These are phyloP conservation scores for Porcisia hertigi DNA, from an alignment of 208 protist species.

Conservation along the genomic window DNA sequence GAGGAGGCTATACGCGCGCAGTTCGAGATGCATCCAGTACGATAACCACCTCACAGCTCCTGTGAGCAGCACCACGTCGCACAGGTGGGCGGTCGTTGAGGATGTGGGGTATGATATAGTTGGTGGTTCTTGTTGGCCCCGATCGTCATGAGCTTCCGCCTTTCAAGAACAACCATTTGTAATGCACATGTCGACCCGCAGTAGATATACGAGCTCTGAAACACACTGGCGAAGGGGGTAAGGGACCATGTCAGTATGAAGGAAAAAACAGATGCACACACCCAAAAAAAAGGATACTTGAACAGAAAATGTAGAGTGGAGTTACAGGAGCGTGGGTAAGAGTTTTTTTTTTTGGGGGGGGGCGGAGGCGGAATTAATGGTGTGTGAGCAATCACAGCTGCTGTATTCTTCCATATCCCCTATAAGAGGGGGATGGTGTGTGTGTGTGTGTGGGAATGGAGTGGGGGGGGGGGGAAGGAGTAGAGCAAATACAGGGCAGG, in stretches of 20 bases:
- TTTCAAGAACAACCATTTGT: constrained; percentile 10
- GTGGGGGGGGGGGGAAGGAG: neutral
- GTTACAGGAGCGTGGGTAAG: neutral
- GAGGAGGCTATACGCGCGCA: no score
- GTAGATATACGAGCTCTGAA: constrained; percentile 27
- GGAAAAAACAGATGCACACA: neutral
- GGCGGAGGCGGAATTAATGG: neutral
- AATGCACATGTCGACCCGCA: constrained; percentile 55
- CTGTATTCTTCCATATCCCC: neutral
- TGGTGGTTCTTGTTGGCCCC: constrained; percentile 25
- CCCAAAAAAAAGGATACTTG: neutral
- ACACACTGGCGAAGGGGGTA: neutral
- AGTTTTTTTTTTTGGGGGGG: no score
- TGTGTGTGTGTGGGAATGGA: neutral
- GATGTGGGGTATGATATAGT: constrained; percentile 27
- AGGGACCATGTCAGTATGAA: neutral
- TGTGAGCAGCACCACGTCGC: constrained; percentile 41
- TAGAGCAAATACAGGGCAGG: no score
- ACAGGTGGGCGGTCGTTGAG: constrained; percentile 30
- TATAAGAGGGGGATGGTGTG: neutral
- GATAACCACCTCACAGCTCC: constrained; percentile 34
- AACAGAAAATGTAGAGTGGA: neutral
- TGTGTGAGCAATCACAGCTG: neutral
- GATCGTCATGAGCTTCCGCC: constrained; percentile 29
- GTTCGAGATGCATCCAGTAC: constrained; percentile 22